Conservation (phyloP, 2,329 filamentous ascomycete species). For the Bipolaris gigantea region DNA sequence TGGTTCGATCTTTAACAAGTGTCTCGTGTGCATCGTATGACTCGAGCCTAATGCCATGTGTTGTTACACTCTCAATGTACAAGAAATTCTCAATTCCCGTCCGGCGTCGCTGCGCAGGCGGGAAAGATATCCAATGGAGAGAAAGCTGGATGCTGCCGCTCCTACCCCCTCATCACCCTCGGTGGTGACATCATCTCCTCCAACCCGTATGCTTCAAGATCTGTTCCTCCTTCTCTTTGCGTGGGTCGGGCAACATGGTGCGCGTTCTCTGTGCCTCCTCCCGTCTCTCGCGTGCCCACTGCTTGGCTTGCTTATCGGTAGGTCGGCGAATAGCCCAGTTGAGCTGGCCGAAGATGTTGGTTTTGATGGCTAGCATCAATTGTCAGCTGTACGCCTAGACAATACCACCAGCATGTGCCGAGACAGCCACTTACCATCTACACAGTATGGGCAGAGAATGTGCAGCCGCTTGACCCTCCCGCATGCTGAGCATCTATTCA, state of each 20-base stretch:
- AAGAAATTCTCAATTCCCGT: slow-evolving; percentile 4
- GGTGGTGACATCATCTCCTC: slow-evolving; percentile 17
- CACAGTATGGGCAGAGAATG: slow-evolving; percentile 83
- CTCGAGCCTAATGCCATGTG: slow-evolving; percentile 10
- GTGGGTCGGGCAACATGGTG: slow-evolving; percentile 23
- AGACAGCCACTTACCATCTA: slow-evolving; percentile 65
- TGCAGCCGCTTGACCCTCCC: slow-evolving; percentile 87
- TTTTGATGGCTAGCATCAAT: slow-evolving; percentile 34
- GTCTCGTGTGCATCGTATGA: neutral
- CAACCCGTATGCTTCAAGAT: slow-evolving; percentile 36
- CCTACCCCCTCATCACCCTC: neutral
- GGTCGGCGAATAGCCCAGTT: slow-evolving; percentile 32
- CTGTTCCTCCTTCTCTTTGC: slow-evolving; percentile 31
- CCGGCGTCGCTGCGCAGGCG: neutral
- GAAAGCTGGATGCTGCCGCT: neutral
- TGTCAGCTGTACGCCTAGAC: slow-evolving; percentile 7
- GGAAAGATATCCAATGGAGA: neutral
- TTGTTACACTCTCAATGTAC: slow-evolving; percentile 16
- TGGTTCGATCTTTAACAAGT: neutral
- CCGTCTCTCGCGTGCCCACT: slow-evolving; percentile 28
- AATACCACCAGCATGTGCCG: fast-evolving
- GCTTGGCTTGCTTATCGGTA: slow-evolving; percentile 37
- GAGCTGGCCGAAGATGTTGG: slow-evolving; percentile 36
- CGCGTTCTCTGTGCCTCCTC: slow-evolving; percentile 18
- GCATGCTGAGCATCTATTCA: slow-evolving; percentile 89